Evolutionary conservation across 371 early-diverging fungal species (phyloP), one percentile per base, ranked within the genome.

Genomic region (Mortierella sp.): DNA sequence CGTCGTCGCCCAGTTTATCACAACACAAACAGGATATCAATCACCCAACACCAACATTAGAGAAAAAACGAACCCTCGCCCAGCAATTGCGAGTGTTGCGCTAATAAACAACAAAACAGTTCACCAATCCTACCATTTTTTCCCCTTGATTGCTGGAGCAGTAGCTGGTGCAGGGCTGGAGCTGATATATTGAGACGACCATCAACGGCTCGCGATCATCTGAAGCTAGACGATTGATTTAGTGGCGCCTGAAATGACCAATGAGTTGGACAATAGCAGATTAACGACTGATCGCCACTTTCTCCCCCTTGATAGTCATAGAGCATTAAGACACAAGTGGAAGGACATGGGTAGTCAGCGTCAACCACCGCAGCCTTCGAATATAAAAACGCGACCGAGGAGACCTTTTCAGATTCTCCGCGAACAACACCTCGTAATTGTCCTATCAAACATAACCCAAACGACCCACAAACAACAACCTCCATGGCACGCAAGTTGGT

Each of bases 1-100:
- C 37, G 22, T 22, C 61, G 61, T 39, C 37, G 14, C 45, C 10
- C 19, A 26, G 26, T n/a, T 29, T 48, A 61, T 61, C 61, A 61
- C 10, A 31, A 61, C 61, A 61, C 61, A 61, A 22, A 39, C 61
- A 61, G n/a, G n/a, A n/a, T n/a, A n/a, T n/a, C n/a, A n/a, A n/a
- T n/a, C n/a, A n/a, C n/a, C n/a, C n/a, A n/a, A n/a, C n/a, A n/a
- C n/a, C n/a, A 43, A 47, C 66, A 73, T 40, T 45, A 63, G 34
- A 53, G 5, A n/a, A 64, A 41, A 53, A 11, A 65, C 41, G 16
- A 31, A 24, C 9, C 37, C 13, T 3, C 13, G n/a, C n/a, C n/a
- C n/a, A n/a, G n/a, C n/a, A n/a, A n/a, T 34, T 48, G 31, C 41
- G 14, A 26, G 39, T 70, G 43, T 40, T 55, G 31, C 24, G 63